Percentiles rank a stretch among this genome's conserved stretches.
These are phyloP conservation scores for Aureobasidium sp. DNA, from an alignment of 2,329 filamentous ascomycete species.

Conservation along the genomic window DNA sequence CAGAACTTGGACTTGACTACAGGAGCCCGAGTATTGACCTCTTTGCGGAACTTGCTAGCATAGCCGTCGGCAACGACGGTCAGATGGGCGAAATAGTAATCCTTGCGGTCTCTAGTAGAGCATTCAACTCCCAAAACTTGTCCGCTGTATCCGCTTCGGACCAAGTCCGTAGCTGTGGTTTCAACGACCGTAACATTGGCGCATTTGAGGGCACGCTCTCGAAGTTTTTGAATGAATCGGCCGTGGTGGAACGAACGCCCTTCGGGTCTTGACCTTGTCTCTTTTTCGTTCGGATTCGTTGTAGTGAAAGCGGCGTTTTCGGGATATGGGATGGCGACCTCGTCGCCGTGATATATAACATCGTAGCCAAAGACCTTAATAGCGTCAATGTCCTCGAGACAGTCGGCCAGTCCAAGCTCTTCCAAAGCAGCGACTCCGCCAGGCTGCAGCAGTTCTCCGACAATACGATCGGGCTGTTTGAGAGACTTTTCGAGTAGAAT, in stretches of 20 bases:
- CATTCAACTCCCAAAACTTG: constrained; percentile 80
- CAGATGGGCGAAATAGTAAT: constrained; percentile 77
- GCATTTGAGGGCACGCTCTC: constrained; percentile 64
- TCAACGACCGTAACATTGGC: constrained; percentile 87
- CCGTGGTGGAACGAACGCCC: constrained; percentile 91
- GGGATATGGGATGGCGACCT: constrained; percentile 74
- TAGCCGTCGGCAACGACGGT: constrained; percentile 93
- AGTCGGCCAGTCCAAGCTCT: constrained; percentile 71
- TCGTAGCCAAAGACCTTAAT: constrained; percentile 79
- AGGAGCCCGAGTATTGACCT: constrained; percentile 60
- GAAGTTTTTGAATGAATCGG: constrained; percentile 77
- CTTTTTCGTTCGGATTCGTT: constrained; percentile 29
- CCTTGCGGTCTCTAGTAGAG: constrained; percentile 52
- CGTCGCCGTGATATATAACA: constrained; percentile 70
- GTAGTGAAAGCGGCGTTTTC: constrained; percentile 44
- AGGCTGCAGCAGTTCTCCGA: constrained; percentile 90
- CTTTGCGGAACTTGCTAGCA: constrained; percentile 81
- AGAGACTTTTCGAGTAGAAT: constrained; percentile 82
- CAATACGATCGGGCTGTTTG: constrained; percentile 90
- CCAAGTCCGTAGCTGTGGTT: constrained; percentile 71
- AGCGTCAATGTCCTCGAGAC: constrained; percentile 82
- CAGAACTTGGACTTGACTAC: constrained; percentile 81
- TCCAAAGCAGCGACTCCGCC: constrained; percentile 77
- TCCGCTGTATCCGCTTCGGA: constrained; percentile 60
- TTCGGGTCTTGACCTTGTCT: constrained; percentile 46